Evolutionary conservation across 148 eudicot genomes (phyloP).

Genomic region (Chenopodium formosanum): DNA sequence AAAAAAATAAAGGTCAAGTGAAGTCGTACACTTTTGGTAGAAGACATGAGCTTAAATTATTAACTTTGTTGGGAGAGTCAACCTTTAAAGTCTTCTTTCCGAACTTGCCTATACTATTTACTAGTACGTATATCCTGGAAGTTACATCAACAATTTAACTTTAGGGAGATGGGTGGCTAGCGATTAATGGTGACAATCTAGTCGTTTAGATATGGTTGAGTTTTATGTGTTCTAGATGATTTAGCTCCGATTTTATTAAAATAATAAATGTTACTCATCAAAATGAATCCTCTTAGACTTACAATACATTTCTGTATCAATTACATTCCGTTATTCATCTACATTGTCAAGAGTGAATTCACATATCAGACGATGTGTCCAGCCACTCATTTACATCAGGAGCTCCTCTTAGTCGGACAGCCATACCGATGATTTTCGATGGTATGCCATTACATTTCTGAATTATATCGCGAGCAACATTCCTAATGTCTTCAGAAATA

Average conservation of each 20-base stretch:
- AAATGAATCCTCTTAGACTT: too few species aligned
- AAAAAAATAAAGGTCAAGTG: background rate
- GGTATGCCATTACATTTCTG: constrained; percentile 27
- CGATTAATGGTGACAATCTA: too few species aligned
- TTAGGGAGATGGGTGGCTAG: too few species aligned
- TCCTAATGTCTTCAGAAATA: constrained; percentile 14
- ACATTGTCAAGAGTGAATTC: background rate
- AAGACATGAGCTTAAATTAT: background rate
- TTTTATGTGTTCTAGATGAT: too few species aligned
- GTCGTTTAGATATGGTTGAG: too few species aligned
- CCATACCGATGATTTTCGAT: constrained; percentile 15
- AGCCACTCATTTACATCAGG: constrained; percentile 29
- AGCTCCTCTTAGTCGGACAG: constrained; percentile 23
- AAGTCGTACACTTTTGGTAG: background rate
- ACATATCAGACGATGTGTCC: constrained; percentile 16
- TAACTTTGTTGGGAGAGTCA: constrained; percentile 5
- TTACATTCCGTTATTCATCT: too few species aligned
- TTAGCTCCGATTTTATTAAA: too few species aligned
- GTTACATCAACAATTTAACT: too few species aligned
- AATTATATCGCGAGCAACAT: constrained; percentile 17
- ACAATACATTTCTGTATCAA: too few species aligned
- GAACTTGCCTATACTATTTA: too few species aligned
- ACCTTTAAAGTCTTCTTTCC: background rate
- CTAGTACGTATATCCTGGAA: too few species aligned
- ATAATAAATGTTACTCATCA: too few species aligned